These are phyloP conservation scores for Sutorius australiensis DNA, from an alignment of 768 basidiomycete genomes.

Conservation along the genomic window DNA sequence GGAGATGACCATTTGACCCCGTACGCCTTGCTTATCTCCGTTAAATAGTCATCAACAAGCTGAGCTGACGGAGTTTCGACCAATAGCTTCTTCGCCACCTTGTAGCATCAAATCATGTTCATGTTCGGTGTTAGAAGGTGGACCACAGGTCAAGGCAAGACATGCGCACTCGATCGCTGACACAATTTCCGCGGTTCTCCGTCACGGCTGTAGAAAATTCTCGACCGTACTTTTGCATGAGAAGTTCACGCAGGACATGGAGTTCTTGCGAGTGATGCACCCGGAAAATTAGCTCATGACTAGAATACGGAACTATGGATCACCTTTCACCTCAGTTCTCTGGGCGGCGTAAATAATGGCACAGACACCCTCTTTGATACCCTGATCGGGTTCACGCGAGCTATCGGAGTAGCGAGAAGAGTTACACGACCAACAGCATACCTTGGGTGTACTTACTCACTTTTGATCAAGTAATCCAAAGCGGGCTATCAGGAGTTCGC, in stretches of 20 bases:
- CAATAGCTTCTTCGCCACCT: constrained; percentile 76
- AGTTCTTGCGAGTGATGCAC: constrained; percentile 53
- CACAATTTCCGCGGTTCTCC: constrained; percentile 78
- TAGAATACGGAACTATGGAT: background rate
- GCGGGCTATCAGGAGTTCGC: constrained; percentile 87
- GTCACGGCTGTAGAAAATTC: constrained; percentile 84
- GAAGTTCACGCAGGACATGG: constrained; percentile 84
- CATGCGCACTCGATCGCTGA: constrained; percentile 72
- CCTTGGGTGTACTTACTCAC: constrained; percentile 41
- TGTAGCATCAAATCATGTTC: constrained; percentile 1
- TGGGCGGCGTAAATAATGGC: constrained; percentile 89
- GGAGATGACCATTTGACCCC: constrained; percentile 63
- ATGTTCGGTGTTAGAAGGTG: constrained; percentile 1
- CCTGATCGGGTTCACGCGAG: constrained; percentile 81
- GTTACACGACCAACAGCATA: constrained; percentile 5
- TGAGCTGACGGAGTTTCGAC: constrained; percentile 65
- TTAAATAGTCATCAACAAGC: constrained; percentile 84
- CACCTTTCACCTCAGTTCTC: constrained; percentile 86
- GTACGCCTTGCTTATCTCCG: constrained; percentile 88
- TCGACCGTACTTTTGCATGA: constrained; percentile 95
- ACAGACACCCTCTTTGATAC: constrained; percentile 81
- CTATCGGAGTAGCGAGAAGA: constrained; percentile 35
- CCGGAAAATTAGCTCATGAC: constrained; percentile 3
- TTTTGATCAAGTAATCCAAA: constrained; percentile 89
- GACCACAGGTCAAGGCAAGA: background rate